Base-by-base conservation (phyloP, 2,329 filamentous ascomycete genomes). In the Tolypocladium paradoxum region DNA sequence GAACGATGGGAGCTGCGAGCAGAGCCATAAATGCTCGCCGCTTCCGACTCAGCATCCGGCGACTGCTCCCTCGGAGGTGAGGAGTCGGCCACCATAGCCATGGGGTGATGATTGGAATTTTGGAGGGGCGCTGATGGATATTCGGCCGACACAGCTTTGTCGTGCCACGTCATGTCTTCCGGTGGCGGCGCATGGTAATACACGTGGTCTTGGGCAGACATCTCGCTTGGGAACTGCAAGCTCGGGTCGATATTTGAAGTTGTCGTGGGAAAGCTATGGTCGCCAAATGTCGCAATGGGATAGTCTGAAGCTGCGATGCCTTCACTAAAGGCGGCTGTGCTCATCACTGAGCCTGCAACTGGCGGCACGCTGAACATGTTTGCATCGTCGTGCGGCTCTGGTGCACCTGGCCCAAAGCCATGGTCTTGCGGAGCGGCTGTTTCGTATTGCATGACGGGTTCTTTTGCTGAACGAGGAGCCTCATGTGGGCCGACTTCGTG, bases 161-260 rank as follows among this genome's bases (percentile, higher is more conserved):
- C 22, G 16, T 54, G 43, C 50, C 53, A 52, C 9, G 38, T 11
- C 11, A 38, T 27, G 16, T 53, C 37, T 18, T 22, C 38, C 18
- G 34, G 47, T 1, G 31, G 36, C 6, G 38, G 34, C 24, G 4
- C 52, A 33, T 31, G 38, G 33, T 40, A 38, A 12, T 46, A 49
- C 18, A 31, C 8, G 20, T 55, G 46, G 11, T 37, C 40, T 12
- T 24, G 49, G 3, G 31, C 45, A 34, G 45, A 45, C 22, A 48
- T 47, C 27, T 45, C 48, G 18, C 35, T 40, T 4, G 53, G 51
- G 33, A 51, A 55, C 8, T 55, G 57, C 27, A 60, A 45, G 35
- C 51, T 54, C 11, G 55, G 55, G n/a, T 58, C 59, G 20, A 61
- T 56, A 7, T 53, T 34, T 46, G 55, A 36, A 3, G 40, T 22